These are phyloP conservation scores for Aphanocladium album DNA, from an alignment of 2,329 filamentous ascomycete species.

Conservation along the genomic window DNA sequence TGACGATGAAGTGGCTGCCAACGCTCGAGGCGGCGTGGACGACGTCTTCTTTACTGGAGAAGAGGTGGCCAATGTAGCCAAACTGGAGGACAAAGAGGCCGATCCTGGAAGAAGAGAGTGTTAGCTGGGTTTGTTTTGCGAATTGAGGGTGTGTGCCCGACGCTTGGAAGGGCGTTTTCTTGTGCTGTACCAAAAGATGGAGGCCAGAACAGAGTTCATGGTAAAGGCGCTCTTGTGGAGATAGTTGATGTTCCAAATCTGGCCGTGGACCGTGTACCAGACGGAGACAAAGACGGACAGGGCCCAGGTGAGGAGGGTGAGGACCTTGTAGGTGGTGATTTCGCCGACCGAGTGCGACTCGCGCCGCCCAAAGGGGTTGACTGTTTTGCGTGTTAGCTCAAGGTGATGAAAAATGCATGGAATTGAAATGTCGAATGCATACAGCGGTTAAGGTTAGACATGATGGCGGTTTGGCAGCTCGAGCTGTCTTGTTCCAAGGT, in stretches of 20 bases:
- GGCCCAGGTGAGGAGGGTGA: constrained; percentile 70
- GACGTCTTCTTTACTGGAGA: constrained; percentile 57
- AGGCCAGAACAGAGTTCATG: constrained; percentile 58
- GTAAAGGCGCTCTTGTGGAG: constrained; percentile 67
- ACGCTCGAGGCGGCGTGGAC: constrained; percentile 70
- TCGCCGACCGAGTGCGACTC: constrained; percentile 58
- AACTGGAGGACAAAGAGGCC: constrained; percentile 70
- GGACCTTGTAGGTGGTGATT: constrained; percentile 68
- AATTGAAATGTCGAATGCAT: constrained; percentile 17
- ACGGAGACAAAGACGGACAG: constrained; percentile 66
- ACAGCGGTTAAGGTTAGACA: constrained; percentile 28
- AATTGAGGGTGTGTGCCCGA: no score
- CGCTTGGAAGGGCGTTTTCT: constrained; percentile 7
- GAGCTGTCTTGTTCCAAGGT: neutral
- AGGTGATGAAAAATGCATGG: neutral
- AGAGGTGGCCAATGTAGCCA: constrained; percentile 72
- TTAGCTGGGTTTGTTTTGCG: neutral
- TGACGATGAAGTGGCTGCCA: constrained; percentile 77
- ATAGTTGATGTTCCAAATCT: constrained; percentile 71
- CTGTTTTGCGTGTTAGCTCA: no score
- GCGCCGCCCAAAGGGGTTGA: constrained; percentile 71
- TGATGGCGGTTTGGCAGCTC: constrained; percentile 17
- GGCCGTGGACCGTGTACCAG: constrained; percentile 66
- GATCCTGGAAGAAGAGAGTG: constrained; percentile 51
- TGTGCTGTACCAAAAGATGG: constrained; percentile 84